These are phyloP conservation scores for Silene noctiflora DNA, from an alignment of 179 eudicot genomes.

Conservation along the genomic window DNA sequence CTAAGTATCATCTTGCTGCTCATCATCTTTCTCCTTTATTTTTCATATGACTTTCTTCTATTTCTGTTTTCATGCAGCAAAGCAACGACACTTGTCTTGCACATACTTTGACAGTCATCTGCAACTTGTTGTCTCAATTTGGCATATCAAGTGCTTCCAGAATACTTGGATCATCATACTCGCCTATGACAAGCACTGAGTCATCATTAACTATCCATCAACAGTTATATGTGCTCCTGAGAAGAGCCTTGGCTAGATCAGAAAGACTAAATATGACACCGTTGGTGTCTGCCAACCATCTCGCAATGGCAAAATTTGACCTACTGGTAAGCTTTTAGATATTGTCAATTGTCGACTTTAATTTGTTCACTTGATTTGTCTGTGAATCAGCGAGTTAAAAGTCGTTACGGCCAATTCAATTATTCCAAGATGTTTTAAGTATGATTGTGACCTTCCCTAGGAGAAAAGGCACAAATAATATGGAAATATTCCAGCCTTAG, in stretches of 20 bases:
- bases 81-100: conserved; percentile 89
- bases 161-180: conserved; percentile 72
- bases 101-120: conserved; percentile 79
- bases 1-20: not conserved
- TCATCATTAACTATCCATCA: conserved; percentile 74
- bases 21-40: not conserved
- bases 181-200: conserved; percentile 58
- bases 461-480: not conserved
- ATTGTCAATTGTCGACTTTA: not conserved
- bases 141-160: conserved; percentile 68
- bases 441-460: not conserved
- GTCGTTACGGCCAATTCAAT: not conserved
- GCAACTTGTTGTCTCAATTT: conserved; percentile 77
- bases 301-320: conserved; percentile 83
- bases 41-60: not conserved
- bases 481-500: not conserved
- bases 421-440: not conserved
- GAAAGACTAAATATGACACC: conserved; percentile 67
- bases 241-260: conserved; percentile 78
- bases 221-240: conserved; percentile 73
- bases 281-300: conserved; percentile 76
- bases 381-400: not conserved
- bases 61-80: conserved; percentile 53
- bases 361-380: conserved; percentile 4
- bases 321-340: conserved; percentile 48